These are phyloP conservation scores for Chlorella sp. DNA, from an alignment of 139 green algal species.

Conservation along the genomic window DNA sequence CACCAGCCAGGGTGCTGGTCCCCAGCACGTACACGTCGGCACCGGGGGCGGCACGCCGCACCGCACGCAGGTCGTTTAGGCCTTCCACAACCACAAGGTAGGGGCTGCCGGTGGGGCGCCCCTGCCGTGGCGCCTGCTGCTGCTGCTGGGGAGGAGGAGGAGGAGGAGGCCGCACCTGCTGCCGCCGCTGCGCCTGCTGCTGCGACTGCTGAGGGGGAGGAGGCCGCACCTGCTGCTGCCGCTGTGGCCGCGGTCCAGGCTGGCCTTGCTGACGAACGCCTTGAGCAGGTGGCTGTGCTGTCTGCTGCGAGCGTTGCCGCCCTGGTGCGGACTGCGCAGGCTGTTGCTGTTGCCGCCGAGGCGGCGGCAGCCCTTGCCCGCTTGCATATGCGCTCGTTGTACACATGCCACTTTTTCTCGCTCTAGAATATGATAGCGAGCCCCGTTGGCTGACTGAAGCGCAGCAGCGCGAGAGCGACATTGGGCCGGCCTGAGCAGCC, in stretches of 20 bases:
- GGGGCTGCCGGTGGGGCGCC: background rate
- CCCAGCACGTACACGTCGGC: slow-evolving; percentile 29
- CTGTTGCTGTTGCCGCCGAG: background rate
- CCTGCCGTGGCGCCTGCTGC: background rate
- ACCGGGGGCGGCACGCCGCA: slow-evolving; percentile 1
- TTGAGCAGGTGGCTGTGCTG: background rate
- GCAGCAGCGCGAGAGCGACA: too few relatives aligned
- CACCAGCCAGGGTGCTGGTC: background rate
- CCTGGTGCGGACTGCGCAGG: background rate
- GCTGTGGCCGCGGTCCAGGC: background rate
- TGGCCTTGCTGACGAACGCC: background rate
- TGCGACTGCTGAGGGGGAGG: background rate
- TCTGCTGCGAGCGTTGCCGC: background rate
- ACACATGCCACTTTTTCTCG: too few relatives aligned
- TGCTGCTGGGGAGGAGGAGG: too few relatives aligned
- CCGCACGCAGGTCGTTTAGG: slow-evolving; percentile 38
- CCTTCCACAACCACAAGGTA: slow-evolving; percentile 46
- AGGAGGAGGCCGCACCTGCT: background rate
- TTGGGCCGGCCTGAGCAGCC: too few relatives aligned
- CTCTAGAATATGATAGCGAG: too few relatives aligned
- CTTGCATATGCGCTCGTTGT: too few relatives aligned
- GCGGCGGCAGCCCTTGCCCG: background rate
- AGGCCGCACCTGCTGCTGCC: background rate
- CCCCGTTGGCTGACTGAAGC: too few relatives aligned
- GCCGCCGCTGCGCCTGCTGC: background rate